Percentiles rank a stretch among this genome's conserved stretches.
Evolutionary conservation across 345 rosid species (phyloP).

Genomic region (Stellera chamaejasme): DNA sequence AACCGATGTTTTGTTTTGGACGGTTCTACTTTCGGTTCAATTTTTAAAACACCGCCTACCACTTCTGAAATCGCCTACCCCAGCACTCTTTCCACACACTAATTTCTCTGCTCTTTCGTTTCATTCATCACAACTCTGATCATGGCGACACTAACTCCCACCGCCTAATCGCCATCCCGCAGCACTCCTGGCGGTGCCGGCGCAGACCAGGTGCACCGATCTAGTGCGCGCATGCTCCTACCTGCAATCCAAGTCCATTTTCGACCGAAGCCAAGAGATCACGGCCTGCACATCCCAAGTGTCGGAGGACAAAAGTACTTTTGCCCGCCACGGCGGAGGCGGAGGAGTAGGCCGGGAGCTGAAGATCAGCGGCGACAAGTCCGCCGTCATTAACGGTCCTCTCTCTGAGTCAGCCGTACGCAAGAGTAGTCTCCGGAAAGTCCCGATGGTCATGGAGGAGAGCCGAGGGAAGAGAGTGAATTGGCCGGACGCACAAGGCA

Average conservation of each 20-base stretch:
- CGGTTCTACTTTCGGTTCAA: too few relatives aligned
- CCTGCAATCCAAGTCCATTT: conserved; percentile 34
- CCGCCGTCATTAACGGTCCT: conserved; percentile 20
- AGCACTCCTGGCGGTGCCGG: conserved; percentile 65
- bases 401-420: conserved; percentile 24
- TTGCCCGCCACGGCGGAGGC: conserved; percentile 4
- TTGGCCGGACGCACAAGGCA: conserved; percentile 78
- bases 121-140: too few relatives aligned
- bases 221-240: conserved; percentile 75
- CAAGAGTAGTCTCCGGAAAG: conserved; percentile 58
- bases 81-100: not conserved
- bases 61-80: too few relatives aligned
- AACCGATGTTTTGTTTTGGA: too few relatives aligned
- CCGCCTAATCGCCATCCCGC: not conserved
- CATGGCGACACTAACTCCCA: not conserved
- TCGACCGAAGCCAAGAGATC: conserved; percentile 16
- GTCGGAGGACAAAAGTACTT: conserved; percentile 17
- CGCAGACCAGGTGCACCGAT: conserved; percentile 53
- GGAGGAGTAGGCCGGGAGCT: conserved; percentile 12
- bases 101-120: too few relatives aligned
- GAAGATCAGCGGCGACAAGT: conserved; percentile 13
- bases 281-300: conserved; percentile 16
- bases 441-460: conserved; percentile 9
- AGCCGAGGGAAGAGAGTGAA: conserved; percentile 51
- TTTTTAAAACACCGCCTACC: too few relatives aligned